phyloP scores from a whole-genome alignment of 495 filamentous ascomycete species.

The Haplographium delicatum region DNA sequence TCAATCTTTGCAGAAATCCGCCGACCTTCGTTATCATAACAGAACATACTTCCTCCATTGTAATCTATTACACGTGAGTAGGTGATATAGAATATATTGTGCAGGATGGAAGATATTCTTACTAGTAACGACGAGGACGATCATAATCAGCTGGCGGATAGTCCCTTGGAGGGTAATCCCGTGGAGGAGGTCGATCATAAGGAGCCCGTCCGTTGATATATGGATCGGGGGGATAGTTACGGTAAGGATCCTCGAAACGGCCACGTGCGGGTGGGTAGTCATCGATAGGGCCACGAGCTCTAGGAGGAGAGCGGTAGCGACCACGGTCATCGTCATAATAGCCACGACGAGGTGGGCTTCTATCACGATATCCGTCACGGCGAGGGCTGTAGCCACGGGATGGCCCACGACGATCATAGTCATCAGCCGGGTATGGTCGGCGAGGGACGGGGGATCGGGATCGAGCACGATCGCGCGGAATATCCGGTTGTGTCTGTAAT shows the following conservation, averaged over 20 bases:
- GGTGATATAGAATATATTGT: not conserved
- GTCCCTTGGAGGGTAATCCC: constrained; percentile 49
- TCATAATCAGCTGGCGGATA: constrained; percentile 38
- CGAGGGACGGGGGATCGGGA: constrained; percentile 73
- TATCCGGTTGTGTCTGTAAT: constrained; percentile 51
- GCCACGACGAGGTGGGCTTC: constrained; percentile 70
- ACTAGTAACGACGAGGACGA: constrained; percentile 31
- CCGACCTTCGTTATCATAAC: not conserved
- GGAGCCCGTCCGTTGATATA: constrained; percentile 52
- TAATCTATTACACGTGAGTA: constrained; percentile 1
- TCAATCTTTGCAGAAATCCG: not conserved
- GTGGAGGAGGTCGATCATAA: constrained; percentile 55
- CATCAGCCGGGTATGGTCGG: constrained; percentile 63
- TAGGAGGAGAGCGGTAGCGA: constrained; percentile 72
- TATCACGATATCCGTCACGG: constrained; percentile 79
- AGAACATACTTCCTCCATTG: constrained; percentile 8
- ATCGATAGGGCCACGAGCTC: constrained; percentile 56
- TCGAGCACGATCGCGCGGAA: constrained; percentile 68
- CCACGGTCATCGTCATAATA: constrained; percentile 67
- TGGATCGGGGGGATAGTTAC: constrained; percentile 56
- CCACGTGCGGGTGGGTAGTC: constrained; percentile 64
- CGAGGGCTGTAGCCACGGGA: constrained; percentile 71
- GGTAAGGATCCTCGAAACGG: constrained; percentile 60
- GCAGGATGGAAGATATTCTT: constrained; percentile 2
- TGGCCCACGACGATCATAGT: constrained; percentile 72